Evolutionary conservation across 176 grass and related monocot species (phyloP), one percentile per base, ranked within the genome.

Genomic region (Carex scoparia): DNA sequence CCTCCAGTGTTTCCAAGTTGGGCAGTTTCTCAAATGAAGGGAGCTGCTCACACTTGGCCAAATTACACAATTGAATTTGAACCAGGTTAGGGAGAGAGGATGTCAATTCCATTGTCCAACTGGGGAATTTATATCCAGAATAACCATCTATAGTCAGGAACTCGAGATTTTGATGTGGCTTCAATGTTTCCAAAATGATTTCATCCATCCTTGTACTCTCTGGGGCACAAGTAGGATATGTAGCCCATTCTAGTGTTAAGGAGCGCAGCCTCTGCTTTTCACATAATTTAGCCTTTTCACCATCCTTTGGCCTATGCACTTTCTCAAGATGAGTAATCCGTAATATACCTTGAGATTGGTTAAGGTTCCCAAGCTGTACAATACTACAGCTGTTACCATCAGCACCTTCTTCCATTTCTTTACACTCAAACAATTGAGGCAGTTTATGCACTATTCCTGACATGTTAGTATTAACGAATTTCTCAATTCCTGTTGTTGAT

Each of bases 31-130:
- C 83, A 85, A 85, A 37, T 9, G 28, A 65, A 71, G 83, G 83
- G 9, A 85, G 54, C 4, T 71, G 16, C 51, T 85, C 65, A 72
- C 83, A 85, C 61, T 35, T 69, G 10, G 80, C 37, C 49, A 85
- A 74, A 44, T 72, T 65, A 32, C 54, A 51, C 27, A 85, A n/a
- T 40, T 18, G 15, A 66, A 85, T 85, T 55, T 61, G 4, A n/a
- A 65, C 7, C 10, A 75, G 62, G 61, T 74, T 69, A 5, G 83
- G 83, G 4, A 85, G 83, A 58, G 23, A 57, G 54, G 64, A 69
- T 75, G 83, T 58, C 46, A 74, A 55, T 6, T 16, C 65, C 64
- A 85, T 75, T 65, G 66, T 85, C 83, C 83, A 85, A 75, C 27
- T 61, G 4, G 83, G 83, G 55, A 85, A 72, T 31, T 27, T 56